phyloP scores from a whole-genome alignment of 1,284 basidiomycete species.

The Irpex lacteus region DNA sequence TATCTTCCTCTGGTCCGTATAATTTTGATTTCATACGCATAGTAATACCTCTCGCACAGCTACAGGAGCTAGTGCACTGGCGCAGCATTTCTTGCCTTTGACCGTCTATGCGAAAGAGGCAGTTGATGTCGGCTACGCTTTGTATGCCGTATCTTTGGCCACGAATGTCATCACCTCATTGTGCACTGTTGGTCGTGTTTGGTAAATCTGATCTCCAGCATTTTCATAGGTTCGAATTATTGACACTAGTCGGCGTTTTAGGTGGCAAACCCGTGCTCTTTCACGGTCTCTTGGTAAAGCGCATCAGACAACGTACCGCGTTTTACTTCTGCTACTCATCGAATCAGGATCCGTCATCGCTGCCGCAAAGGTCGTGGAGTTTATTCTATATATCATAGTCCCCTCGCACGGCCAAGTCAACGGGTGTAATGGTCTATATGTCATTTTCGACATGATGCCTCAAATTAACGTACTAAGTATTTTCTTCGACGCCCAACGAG shows the following conservation, averaged over 20 bases:
- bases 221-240: background rate
- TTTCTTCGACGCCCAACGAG: too few relatives aligned
- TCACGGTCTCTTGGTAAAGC: background rate
- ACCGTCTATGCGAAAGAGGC: background rate
- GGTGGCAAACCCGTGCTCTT: background rate
- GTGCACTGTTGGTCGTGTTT: conserved; percentile 38
- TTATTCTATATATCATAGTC: background rate
- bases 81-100: background rate
- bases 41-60: background rate
- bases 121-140: background rate
- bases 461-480: background rate
- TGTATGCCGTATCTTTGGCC: conserved; percentile 19
- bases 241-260: background rate
- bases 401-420: background rate
- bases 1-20: background rate
- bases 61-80: background rate
- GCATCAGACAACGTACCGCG: background rate
- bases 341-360: background rate
- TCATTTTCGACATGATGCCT: conserved; percentile 2
- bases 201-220: conserved; percentile 9
- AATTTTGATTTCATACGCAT: background rate
- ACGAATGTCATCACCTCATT: conserved; percentile 37
- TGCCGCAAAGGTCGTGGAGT: conserved; percentile 1
- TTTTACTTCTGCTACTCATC: background rate
- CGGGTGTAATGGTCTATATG: background rate